Evolutionary conservation across 352 stramenopile species (phyloP).

Genomic region (Thalassiosira exigua): DNA sequence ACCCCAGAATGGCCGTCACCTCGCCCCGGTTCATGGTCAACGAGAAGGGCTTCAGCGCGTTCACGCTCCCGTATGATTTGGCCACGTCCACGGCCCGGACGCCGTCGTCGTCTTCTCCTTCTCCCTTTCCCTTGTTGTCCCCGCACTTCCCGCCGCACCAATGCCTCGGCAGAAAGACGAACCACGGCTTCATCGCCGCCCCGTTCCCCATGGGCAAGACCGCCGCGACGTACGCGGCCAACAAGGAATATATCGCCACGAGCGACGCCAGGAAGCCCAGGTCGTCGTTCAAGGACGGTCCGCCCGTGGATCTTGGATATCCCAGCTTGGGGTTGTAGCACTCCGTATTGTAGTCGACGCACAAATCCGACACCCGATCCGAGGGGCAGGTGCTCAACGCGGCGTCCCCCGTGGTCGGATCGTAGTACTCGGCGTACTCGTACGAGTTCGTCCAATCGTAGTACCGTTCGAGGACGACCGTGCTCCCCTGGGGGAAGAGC

Average conservation of each 20-base stretch:
- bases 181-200: constrained; percentile 51
- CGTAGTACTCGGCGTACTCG: not conserved
- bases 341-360: not conserved
- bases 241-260: constrained; percentile 54
- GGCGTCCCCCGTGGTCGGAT: not conserved
- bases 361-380: constrained; percentile 21
- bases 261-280: constrained; percentile 57
- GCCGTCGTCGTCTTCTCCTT: constrained; percentile 16
- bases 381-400: constrained; percentile 47
- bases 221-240: constrained; percentile 53
- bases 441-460: not conserved
- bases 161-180: constrained; percentile 47
- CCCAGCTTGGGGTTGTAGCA: constrained; percentile 20
- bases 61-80: constrained; percentile 66
- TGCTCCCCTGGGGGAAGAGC: constrained; percentile 57
- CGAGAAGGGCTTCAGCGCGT: constrained; percentile 63
- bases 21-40: constrained; percentile 58
- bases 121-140: not conserved
- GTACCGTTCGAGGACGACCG: constrained; percentile 35
- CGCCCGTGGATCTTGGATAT: constrained; percentile 28
- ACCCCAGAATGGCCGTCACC: constrained; percentile 49
- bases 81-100: constrained; percentile 43
- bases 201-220: constrained; percentile 63
- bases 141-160: constrained; percentile 22
- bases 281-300: constrained; percentile 50